Conservation (phyloP, 441 rosid species). For the Theobroma grandiflorum region DNA sequence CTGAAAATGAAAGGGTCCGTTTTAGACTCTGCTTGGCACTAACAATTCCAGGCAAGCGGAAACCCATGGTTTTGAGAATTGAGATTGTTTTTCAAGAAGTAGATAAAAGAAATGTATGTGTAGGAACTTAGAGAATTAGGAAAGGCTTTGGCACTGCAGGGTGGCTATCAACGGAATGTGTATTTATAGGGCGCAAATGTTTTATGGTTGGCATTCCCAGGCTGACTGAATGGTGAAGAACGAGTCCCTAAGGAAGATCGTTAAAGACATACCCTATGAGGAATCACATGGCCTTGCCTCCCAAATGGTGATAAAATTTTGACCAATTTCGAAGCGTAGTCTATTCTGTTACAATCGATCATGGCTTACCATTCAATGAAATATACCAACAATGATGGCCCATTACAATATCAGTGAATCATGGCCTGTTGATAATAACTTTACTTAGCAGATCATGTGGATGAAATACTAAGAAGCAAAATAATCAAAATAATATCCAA, state of each 20-base stretch:
- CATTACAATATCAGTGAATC: neutral
- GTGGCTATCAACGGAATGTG: neutral
- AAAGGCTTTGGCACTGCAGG: neutral
- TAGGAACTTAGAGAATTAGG: neutral
- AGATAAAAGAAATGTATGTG: neutral
- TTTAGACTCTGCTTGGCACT: conserved; percentile 27
- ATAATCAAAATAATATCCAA: neutral
- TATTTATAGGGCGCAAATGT: neutral
- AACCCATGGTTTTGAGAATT: conserved; percentile 6
- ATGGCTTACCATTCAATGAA: neutral
- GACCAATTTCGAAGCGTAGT: neutral
- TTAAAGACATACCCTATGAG: neutral
- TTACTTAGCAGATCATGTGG: neutral
- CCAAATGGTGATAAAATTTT: neutral
- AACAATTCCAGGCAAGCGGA: conserved; percentile 23
- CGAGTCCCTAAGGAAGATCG: neutral
- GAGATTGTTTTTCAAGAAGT: no score
- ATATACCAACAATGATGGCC: neutral
- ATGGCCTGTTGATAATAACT: neutral
- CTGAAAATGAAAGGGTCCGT: neutral
- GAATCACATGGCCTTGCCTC: conserved; percentile 3
- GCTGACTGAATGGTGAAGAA: neutral
- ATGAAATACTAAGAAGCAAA: neutral
- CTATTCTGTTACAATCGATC: neutral
- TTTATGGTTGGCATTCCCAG: neutral